Evolutionary conservation across 768 basidiomycete genomes (phyloP), one percentile per base, ranked within the genome.

Genomic region (Multifurca ochricompacta): DNA sequence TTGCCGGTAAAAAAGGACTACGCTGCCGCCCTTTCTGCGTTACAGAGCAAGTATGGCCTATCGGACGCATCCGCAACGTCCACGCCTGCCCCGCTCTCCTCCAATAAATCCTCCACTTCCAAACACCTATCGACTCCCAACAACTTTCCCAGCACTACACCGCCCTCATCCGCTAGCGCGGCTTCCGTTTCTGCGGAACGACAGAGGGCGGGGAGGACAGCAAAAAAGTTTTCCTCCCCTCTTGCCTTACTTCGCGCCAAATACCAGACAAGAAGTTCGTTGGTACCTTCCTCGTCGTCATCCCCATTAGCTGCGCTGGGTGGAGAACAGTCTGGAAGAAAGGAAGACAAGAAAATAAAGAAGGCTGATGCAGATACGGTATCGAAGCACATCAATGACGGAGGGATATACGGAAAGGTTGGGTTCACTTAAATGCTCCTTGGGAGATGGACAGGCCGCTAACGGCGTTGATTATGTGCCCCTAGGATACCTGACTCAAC

Each of bases 31-130:
- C 19, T 52, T 2, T 42, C 42, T 16, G 13, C 35, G 16, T 8
- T 56, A n/a, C 48, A 56, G 21, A 25, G 36, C 19, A 52, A 30
- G 32, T 52, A 52, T 7, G 54, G 54, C 50, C 9, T 34, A 9
- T 10, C 40, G 3, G 5, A 34, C 14, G 19, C 30, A 39, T 32
- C 48, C 50, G 3, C 21, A 9, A 10, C 21, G 6, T 4, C 40
- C n/a, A 13, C 21, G 2, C 41, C 49, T 10, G 5, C 7, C 10
- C 50, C 14, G 5, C 50, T 6, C 21, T 13, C 41, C 19, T 27
- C 50, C 21, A 51, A 42, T 21, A 51, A 43, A 21, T 1, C 16
- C 6, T 19, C 28, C 11, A 16, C 32, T 8, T 3, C 39, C 40
- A 31, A 49, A 40, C 18, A 30, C 41, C 18, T 18, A 30, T 19